These are phyloP conservation scores for Daldinia grandis DNA, from an alignment of 495 filamentous ascomycete species.

Conservation along the genomic window DNA sequence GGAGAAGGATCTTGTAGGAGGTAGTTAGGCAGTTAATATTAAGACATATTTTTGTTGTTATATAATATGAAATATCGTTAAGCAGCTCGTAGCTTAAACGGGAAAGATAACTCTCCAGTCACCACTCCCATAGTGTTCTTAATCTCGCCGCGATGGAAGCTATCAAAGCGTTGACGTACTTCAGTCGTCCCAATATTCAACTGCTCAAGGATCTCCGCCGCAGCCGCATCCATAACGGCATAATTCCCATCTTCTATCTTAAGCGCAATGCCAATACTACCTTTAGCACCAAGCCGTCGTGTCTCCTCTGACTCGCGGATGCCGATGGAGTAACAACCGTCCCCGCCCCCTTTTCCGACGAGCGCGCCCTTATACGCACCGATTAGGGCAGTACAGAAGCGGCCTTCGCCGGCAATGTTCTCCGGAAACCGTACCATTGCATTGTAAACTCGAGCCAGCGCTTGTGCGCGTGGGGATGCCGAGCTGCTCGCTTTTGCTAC, in stretches of 20 bases:
- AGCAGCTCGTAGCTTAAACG: slow-evolving; percentile 33
- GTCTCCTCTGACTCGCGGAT: slow-evolving; percentile 48
- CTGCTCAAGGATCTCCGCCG: slow-evolving; percentile 51
- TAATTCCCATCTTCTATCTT: slow-evolving; percentile 56
- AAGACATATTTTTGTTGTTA: not conserved
- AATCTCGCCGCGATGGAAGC: slow-evolving; percentile 45
- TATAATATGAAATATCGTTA: not conserved
- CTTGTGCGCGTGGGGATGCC: too few species aligned
- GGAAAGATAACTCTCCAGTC: slow-evolving; percentile 41
- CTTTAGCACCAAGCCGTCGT: slow-evolving; percentile 41
- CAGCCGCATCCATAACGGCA: slow-evolving; percentile 47
- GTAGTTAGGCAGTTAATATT: not conserved
- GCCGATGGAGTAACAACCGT: slow-evolving; percentile 52
- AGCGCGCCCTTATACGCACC: slow-evolving; percentile 38
- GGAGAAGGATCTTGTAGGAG: not conserved
- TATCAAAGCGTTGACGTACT: slow-evolving; percentile 31
- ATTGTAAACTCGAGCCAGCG: too few species aligned
- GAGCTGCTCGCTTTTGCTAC: too few species aligned
- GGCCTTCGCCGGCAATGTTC: slow-evolving; percentile 47
- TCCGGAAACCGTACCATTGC: too few species aligned
- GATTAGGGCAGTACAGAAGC: slow-evolving; percentile 54
- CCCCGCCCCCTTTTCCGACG: slow-evolving; percentile 53
- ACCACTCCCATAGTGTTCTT: slow-evolving; percentile 50
- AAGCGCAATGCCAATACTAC: slow-evolving; percentile 50
- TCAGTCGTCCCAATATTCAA: slow-evolving; percentile 44